Conservation (phyloP, 345 rosid genomes). For the Isatis tinctoria region DNA sequence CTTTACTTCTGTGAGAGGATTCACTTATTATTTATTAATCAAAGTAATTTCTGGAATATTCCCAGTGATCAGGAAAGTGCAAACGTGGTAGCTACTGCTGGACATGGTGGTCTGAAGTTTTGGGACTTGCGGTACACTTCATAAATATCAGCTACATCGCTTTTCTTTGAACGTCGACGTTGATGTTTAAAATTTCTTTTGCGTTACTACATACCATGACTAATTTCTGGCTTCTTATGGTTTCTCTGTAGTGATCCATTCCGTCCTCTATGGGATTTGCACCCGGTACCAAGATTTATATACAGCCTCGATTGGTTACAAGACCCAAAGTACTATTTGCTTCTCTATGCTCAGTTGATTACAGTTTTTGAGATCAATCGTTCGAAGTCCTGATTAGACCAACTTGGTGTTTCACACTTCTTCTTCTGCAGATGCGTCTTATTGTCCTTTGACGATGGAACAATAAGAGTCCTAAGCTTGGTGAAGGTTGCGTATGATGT, state of each 20-base stretch:
- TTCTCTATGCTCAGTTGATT: constrained; percentile 11
- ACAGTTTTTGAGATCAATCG: background rate
- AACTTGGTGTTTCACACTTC: constrained; percentile 15
- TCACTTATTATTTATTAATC: background rate
- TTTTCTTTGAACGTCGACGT: background rate
- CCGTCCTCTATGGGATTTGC: constrained; percentile 79
- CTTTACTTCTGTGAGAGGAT: background rate
- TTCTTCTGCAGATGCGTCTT: constrained; percentile 64
- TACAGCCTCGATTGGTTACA: constrained; percentile 72
- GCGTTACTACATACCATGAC: background rate
- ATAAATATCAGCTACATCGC: background rate
- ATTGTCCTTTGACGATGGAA: constrained; percentile 76
- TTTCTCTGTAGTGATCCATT: constrained; percentile 68
- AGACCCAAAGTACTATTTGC: constrained; percentile 58
- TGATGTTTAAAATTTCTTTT: background rate
- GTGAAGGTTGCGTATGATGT: constrained; percentile 70
- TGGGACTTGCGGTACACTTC: constrained; percentile 80
- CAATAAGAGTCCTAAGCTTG: constrained; percentile 67
- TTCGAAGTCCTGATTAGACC: background rate
- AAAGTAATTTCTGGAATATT: background rate
- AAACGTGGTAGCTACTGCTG: constrained; percentile 75
- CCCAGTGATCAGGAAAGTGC: constrained; percentile 60
- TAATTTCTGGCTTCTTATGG: constrained; percentile 8
- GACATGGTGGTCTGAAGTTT: constrained; percentile 82
- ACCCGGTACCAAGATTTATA: constrained; percentile 57